Conservation (phyloP, 495 filamentous ascomycete species). For the Hyaloscypha hepaticicola region DNA sequence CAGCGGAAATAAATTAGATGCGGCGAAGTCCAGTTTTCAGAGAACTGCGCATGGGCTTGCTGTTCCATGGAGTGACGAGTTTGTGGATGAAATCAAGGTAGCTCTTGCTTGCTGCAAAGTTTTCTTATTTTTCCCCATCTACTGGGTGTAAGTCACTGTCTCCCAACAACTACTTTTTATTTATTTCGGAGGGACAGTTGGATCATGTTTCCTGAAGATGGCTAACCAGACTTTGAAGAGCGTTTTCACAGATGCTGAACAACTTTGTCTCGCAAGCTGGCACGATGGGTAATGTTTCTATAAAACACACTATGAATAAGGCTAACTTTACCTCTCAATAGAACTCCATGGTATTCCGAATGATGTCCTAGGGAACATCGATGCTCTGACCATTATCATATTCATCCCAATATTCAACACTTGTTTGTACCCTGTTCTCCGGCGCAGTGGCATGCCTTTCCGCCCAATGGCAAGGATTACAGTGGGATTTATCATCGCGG, state of each 20-base stretch:
- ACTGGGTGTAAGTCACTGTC: conserved; percentile 1
- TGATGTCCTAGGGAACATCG: conserved; percentile 75
- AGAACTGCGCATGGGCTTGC: background rate
- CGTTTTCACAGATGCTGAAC: conserved; percentile 39
- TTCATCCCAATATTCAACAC: conserved; percentile 73
- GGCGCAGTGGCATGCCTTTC: conserved; percentile 60
- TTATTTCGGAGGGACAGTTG: background rate
- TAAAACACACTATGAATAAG: background rate
- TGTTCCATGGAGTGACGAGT: conserved; percentile 37
- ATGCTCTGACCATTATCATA: conserved; percentile 73
- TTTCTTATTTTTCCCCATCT: conserved; percentile 36
- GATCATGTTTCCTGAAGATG: background rate
- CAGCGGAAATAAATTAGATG: background rate
- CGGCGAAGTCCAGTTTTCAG: background rate
- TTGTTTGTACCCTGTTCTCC: conserved; percentile 68
- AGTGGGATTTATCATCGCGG: conserved; percentile 63
- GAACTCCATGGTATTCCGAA: conserved; percentile 68
- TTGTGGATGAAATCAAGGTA: conserved; percentile 44
- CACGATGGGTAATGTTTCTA: conserved; percentile 47
- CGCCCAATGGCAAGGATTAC: conserved; percentile 74
- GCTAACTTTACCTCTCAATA: background rate
- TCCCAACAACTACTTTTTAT: background rate
- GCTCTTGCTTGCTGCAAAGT: conserved; percentile 46
- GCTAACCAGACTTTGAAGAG: background rate
- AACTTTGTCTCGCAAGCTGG: conserved; percentile 76